Base-by-base conservation (phyloP, 768 basidiomycete species). In the Paxillus involutus region DNA sequence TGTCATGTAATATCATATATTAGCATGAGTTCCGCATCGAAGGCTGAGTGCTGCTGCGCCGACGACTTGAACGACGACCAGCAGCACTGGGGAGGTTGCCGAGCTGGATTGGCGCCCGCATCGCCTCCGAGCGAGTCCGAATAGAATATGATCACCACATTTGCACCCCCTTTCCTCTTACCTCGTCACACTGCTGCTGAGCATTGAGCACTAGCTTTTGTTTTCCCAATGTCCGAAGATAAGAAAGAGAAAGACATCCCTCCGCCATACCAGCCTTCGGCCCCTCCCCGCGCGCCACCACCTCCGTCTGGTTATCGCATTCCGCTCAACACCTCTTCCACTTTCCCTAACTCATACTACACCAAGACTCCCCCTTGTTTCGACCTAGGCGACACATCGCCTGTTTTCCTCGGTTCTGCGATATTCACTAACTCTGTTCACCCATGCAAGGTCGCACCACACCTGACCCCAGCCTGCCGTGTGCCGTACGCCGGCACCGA, bases 391-490 rank as follows among this genome's bases (percentile, higher is more conserved):
- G 81, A 82, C 2, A 55, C 59, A 24, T 78, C 79, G 2, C 85
- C 85, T 6, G 65, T 91, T 55, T 94, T 77, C 71, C 59, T 94
- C 32, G 91, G 89, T 13, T 88, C 87, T 5, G 91, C 89, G 11
- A 71, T 91, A 44, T 75, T 91, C 64, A 75, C 59, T 51, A 72
- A 75, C 56, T 82, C 84, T 0, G 87, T 91, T 3, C 90, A 93
- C 55, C 91, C 91, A 4, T 92, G 91, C 80, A 94, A 93, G 75
- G 81, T 92, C 60, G 82, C 75, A 1, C 82, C 85, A 10, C 67
- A 77, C 58, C 80, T 88, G n/a, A 63, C n/a, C 63, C 78, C 58
- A 59, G 74, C 68, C 55, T 81, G 68, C 64, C 77, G 71, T 21
- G 84, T 91, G 2, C 75, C 89, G 3, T 89, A 80, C 59, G 88